Base-by-base conservation (phyloP, 345 rosid species). In the Corymbia maculata region DNA sequence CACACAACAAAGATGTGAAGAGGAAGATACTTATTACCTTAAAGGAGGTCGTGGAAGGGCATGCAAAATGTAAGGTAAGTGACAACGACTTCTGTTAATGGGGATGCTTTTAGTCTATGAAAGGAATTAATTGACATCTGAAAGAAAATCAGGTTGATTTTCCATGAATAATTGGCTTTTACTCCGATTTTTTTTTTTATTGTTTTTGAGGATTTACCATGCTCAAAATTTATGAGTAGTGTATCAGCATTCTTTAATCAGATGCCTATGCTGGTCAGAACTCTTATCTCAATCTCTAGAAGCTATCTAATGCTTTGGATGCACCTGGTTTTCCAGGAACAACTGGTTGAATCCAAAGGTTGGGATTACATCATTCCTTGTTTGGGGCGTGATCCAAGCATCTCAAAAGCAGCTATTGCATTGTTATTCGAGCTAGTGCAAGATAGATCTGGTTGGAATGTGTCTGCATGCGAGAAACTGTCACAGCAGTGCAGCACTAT, bases 361-460 rank as follows among this genome's bases (percentile, higher is more conserved):
- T 93, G 94, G 94, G 93, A 94, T 90, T 91, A 91, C 90, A 92
- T 95, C 86, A 87, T 94, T 92, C 92, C 92, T 21, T 94, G 94
- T 91, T 92, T 95, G 85, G 94, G 86, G 47, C 92, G 93, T 17
- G 95, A 93, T 86, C 87, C 93, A 75, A 92, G 91, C 90, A 90
- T 93, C 88, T 93, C 96, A 26, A 92, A 90, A 92, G 93, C 92
- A 86, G 95, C 95, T 49, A 91, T 95, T n/a, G 94, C 92, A 88
- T 90, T 95, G 90, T 92, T 95, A 12, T 93, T 79, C 45, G 95
- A 94, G 89, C 91, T 95, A 89, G 88, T 94, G 91, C 97, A 93
- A 88, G 95, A 94, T 68, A 93, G 95, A 87, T 93, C 94, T 75
- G 92, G 92, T 84, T 95, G 97, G 97, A 93, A 93, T 52, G 88